Base-by-base conservation (phyloP, 2,329 filamentous ascomycete species). In the Xylogone sp. region DNA sequence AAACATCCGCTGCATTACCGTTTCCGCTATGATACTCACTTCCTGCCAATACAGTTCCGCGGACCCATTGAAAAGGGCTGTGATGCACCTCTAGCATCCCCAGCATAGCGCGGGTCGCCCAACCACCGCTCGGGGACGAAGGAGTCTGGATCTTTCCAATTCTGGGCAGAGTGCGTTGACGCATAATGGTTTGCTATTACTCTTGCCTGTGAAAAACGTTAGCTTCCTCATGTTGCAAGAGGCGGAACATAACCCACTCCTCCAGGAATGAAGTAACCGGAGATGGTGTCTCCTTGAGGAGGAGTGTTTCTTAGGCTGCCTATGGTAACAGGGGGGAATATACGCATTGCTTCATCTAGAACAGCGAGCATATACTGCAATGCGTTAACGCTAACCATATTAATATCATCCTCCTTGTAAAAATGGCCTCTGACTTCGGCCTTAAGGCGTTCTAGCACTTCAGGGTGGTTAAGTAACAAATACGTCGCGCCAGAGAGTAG, bases 371-470 rank as follows among this genome's bases (percentile, higher is more conserved):
- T 65, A 39, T 39, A 39, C n/a, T 7, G 4, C 5, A 7, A 16
- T 5, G 12, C 4, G 13, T 39, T 39, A 16, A 39, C 34, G 13
- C 34, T 39, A 16, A 18, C n/a, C 34, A 18, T 39, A 22, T 43
- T 24, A 22, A 49, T 49, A 10, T 55, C 50, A 1, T 50, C 43
- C 27, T 63, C 59, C 13, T 58, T 63, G 16, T 45, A 53, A 55
- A 77, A 77, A 1, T 65, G 52, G 6, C 55, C 51, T 6, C 72
- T 67, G 7, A 78, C 61, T 54, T 79, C 76, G 0, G 62, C 53
- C 4, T 62, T 62, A 3, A 80, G 61, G 27, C 64, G 70, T 3
- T 62, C 54, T 46, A 74, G 56, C 0, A 65, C 61, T 3, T 65
- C 56, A 0, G 68, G 69, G 50, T 75, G 64, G 3, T 62, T 66